These are phyloP conservation scores for Cenococcum geophilum DNA, from an alignment of 495 filamentous ascomycete genomes.

Conservation along the genomic window DNA sequence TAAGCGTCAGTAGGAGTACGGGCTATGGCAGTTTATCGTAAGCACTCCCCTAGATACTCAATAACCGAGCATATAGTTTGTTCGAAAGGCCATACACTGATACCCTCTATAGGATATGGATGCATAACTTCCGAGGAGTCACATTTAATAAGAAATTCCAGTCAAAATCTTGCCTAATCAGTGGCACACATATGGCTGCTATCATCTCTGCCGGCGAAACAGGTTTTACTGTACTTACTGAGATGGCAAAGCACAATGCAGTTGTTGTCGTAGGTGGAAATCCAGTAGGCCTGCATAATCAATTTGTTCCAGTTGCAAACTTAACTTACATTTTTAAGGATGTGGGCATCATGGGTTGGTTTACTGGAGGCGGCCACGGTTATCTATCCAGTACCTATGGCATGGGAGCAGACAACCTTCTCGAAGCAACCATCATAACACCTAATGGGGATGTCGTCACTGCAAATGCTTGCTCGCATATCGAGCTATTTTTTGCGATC, in stretches of 20 bases:
- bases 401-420: slow-evolving; percentile 47
- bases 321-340: not conserved
- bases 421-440: slow-evolving; percentile 36
- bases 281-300: not conserved
- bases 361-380: slow-evolving; percentile 1
- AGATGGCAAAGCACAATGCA: slow-evolving; percentile 12
- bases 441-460: not conserved
- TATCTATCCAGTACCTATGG: slow-evolving; percentile 33
- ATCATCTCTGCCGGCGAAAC: slow-evolving; percentile 26
- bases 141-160: slow-evolving; percentile 12
- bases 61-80: no score
- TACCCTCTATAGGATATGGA: slow-evolving; percentile 27
- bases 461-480: not conserved
- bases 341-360: slow-evolving; percentile 15
- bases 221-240: slow-evolving; percentile 16
- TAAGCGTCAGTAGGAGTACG: slow-evolving; percentile 14
- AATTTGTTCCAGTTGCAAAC: not conserved
- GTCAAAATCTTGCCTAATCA: slow-evolving; percentile 18
- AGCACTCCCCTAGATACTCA: not conserved
- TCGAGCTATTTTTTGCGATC: slow-evolving; percentile 7
- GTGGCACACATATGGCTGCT: slow-evolving; percentile 16
- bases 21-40: slow-evolving; percentile 23
- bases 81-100: no score
- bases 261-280: slow-evolving; percentile 24
- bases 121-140: slow-evolving; percentile 24